Base-by-base conservation (phyloP, 345 rosid species). In the Pistacia atlantica region DNA sequence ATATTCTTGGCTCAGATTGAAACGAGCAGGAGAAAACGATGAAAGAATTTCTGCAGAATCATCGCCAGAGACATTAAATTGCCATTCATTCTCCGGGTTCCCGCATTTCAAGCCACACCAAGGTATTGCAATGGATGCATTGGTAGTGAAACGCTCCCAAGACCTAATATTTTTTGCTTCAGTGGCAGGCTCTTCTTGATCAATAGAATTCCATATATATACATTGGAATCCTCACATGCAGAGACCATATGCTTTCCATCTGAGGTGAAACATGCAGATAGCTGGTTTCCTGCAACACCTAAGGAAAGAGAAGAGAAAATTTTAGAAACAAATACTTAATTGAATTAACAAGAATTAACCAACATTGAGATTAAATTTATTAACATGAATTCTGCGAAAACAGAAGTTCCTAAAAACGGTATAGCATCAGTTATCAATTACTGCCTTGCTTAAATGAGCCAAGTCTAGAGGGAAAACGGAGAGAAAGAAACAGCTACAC, bases 191-290 rank as follows among this genome's bases (percentile, higher is more conserved):
- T 80, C 83, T 61, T 84, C 83, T 25, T 55, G 82, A 71, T 73
- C 83, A 45, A 70, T 59, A 76, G 88, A 84, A 74, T 90, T 91
- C 98, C 98, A 95, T 57, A 92, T 37, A 78, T 90, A 89, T 45
- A 95, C 88, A 71, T 86, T 84, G n/a, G 97, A 88, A 78, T 92
- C 97, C 42, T 92, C 95, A 25, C 89, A 91, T 17, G 97, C 88
- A n/a, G 97, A 95, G 72, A 95, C 56, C 8, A 95, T 89, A 75
- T 88, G 97, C 81, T 88, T 92, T 73, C 97, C 97, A 75, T 90
- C 95, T 18, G 87, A 81, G 16, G 97, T 91, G 78, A 95, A 86
- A 61, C 87, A 86, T 25, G 97, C 95, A 28, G 89, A 84, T 69
- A 80, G 84, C 62, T 89, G 96, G 75, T 87, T 92, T 72, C 93